A percentile compares a stretch with the other conserved stretches of the same genome.
Conservation (phyloP, 164 flowering plant genomes). For the Houttuynia cordata region DNA sequence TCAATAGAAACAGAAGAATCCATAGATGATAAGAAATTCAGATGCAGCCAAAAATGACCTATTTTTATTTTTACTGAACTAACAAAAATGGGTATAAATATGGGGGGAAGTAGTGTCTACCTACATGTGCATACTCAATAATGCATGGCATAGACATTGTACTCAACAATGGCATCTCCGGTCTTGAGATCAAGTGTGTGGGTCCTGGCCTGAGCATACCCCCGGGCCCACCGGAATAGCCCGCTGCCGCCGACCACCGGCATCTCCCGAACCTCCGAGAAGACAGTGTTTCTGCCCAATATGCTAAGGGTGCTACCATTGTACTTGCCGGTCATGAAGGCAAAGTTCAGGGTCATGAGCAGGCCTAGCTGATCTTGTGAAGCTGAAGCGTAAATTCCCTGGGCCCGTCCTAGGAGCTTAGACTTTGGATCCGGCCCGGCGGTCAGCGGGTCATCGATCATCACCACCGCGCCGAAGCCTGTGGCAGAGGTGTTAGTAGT, state of each 20-base stretch:
- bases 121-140: background rate
- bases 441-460: constrained; percentile 28
- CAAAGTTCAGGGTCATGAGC: constrained; percentile 20
- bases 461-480: constrained; percentile 10
- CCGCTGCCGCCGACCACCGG: constrained; percentile 9
- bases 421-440: constrained; percentile 14
- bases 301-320: constrained; percentile 12
- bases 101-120: too few relatives aligned
- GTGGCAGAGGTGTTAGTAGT: constrained; percentile 6
- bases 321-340: constrained; percentile 18
- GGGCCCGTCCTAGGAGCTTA: constrained; percentile 22
- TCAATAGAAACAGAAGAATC: too few relatives aligned
- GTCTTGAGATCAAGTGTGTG: background rate
- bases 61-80: too few relatives aligned
- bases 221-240: constrained; percentile 7
- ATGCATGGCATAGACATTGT: constrained; percentile 8
- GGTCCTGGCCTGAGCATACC: constrained; percentile 7
- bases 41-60: too few relatives aligned
- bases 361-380: constrained; percentile 10
- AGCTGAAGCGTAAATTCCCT: constrained; percentile 22
- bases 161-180: constrained; percentile 10
- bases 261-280: constrained; percentile 11
- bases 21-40: too few relatives aligned
- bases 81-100: too few relatives aligned
- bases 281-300: constrained; percentile 8